These are phyloP conservation scores for Smallanthus sonchifolius DNA, from an alignment of 129 eudicot genomes.

Conservation along the genomic window DNA sequence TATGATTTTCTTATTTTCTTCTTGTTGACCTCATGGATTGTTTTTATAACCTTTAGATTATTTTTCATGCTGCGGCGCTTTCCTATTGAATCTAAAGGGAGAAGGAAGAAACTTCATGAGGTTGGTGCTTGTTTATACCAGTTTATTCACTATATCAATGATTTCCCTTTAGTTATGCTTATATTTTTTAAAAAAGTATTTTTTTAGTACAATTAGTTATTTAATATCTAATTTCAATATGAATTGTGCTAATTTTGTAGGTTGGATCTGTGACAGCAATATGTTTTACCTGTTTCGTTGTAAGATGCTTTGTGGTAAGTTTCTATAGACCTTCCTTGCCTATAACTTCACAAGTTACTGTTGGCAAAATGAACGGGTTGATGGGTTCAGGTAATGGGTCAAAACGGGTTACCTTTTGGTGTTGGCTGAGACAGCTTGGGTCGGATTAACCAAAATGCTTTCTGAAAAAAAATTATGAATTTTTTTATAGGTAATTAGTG, in stretches of 20 bases:
- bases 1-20: not conserved
- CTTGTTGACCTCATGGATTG: not conserved
- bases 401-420: not conserved
- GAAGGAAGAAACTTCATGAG: conserved; percentile 93
- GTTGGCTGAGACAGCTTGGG: too few species aligned
- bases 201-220: not conserved
- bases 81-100: conserved; percentile 91
- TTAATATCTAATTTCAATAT: not conserved
- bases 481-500: not conserved
- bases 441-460: too few species aligned
- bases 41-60: conserved; percentile 41
- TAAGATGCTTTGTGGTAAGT: conserved; percentile 79
- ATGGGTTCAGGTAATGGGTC: not conserved
- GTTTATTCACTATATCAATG: not conserved
- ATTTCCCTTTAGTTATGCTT: not conserved
- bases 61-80: conserved; percentile 83
- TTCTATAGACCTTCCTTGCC: not conserved
- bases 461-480: too few species aligned
- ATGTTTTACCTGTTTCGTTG: conserved; percentile 71
- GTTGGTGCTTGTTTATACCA: conserved; percentile 34
- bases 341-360: not conserved
- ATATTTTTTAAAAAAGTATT: not conserved
- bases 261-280: conserved; percentile 89
- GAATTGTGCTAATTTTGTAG: conserved; percentile 33
- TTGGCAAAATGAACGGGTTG: not conserved